Percentiles rank a stretch among this genome's conserved stretches.
These are phyloP conservation scores for Nakaseomyces glabratus DNA, from an alignment of 1,139 yeast genomes.

Conservation along the genomic window DNA sequence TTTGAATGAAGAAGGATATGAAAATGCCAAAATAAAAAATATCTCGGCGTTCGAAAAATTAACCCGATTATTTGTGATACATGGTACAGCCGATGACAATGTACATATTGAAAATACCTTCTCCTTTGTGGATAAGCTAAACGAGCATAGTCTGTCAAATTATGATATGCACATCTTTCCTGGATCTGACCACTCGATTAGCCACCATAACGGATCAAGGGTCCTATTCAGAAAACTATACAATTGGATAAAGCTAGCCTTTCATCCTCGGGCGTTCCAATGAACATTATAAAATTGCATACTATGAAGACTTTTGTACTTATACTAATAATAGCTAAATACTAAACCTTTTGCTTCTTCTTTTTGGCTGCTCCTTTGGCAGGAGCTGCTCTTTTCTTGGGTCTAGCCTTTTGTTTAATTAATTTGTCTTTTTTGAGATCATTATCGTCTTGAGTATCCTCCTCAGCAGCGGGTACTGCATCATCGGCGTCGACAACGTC, in stretches of 20 bases:
- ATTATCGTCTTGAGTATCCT: slow-evolving; percentile 31
- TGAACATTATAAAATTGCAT: neutral
- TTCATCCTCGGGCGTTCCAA: slow-evolving; percentile 23
- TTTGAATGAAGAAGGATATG: slow-evolving; percentile 43
- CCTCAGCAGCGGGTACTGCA: slow-evolving; percentile 45
- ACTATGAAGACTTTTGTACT: too few species aligned
- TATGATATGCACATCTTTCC: slow-evolving; percentile 89
- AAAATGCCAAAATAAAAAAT: slow-evolving; percentile 41
- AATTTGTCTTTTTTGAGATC: slow-evolving; percentile 49
- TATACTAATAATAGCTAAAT: too few species aligned
- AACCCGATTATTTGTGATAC: slow-evolving; percentile 70
- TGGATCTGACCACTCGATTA: slow-evolving; percentile 82
- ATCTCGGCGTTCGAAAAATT: slow-evolving; percentile 40
- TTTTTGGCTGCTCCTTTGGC: slow-evolving; percentile 21
- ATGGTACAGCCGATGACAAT: slow-evolving; percentile 96
- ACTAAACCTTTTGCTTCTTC: slow-evolving; percentile 16
- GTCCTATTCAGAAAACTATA: slow-evolving; percentile 69
- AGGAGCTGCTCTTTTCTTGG: slow-evolving; percentile 24
- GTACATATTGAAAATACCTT: slow-evolving; percentile 87
- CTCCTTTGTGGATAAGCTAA: slow-evolving; percentile 62
- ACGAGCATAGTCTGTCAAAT: slow-evolving; percentile 56
- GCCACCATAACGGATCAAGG: slow-evolving; percentile 66
- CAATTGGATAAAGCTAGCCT: slow-evolving; percentile 66
- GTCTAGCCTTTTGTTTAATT: slow-evolving; percentile 40
- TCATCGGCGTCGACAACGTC: slow-evolving; percentile 56